Base-by-base conservation (phyloP, 1,284 basidiomycete species). In the Uromyces viciae-fabae region DNA sequence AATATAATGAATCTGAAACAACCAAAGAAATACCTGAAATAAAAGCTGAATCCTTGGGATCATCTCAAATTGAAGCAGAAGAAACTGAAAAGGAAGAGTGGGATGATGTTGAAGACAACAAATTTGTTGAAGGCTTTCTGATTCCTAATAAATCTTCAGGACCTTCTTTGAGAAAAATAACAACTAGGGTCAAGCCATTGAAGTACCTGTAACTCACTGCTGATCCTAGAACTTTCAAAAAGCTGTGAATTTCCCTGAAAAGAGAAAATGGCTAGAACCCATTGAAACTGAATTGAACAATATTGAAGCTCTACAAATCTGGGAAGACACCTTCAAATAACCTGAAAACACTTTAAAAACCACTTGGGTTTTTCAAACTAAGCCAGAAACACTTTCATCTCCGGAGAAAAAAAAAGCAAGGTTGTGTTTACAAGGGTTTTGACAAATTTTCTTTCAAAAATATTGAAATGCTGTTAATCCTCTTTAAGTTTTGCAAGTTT, bases 381-480 rank as follows among this genome's bases (percentile, higher is more conserved):
- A 89, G 75, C 81, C 82, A 15, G 84, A 88, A 28, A 83, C 83
- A 15, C 2, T 40, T 84, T 11, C 86, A 87, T 0, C 74, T 84
- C 0, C 74, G 87, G 2, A 54, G 82, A 19, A 80, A 82, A 22
- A 84, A 79, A 89, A 89, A 71, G 88, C 87, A 0, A 77, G 85
- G 0, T 84, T 88, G 0, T 86, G 88, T 0, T 88, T 87, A 0
- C 85, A 86, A 60, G 89, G 88, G 0, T 89, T 87, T 84, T 83
- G 83, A 0, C 89, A 90, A 82, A 81, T 84, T 0, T 83, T 83
- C 2, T 86, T 88, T 0, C 58, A 87, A 0, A 87, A 89, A 81
- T 89, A 87, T 82, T 84, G 86, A 28, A 84, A 89, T 38, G 88
- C 87, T 0, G 88, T 85, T 76, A 83, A 87, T 0, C 88, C 88